phyloP scores from a whole-genome alignment of 306 rosid species.

The Pueraria montana region DNA sequence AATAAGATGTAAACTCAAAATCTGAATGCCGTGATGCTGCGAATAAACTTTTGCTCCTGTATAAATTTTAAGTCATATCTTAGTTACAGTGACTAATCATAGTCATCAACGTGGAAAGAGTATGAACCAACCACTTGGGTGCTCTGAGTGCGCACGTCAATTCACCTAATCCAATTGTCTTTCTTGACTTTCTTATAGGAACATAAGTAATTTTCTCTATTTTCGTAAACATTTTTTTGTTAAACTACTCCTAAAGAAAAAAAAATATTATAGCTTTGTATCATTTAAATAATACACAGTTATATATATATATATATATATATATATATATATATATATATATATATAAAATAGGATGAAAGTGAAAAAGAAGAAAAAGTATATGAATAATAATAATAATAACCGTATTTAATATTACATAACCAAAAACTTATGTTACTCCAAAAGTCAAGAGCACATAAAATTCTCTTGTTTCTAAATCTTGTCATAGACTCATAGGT shows the following conservation, averaged over 20 bases:
- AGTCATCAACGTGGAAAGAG: slow-evolving; percentile 20
- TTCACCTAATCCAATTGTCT: slow-evolving; percentile 55
- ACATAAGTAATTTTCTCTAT: neutral
- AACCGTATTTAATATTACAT: neutral
- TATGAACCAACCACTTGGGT: slow-evolving; percentile 10
- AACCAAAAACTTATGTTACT: neutral
- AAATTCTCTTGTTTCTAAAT: neutral
- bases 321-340: too few relatives aligned
- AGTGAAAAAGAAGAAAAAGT: too few relatives aligned
- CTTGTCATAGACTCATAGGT: slow-evolving; percentile 25
- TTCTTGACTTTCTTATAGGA: slow-evolving; percentile 45
- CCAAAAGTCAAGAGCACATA: neutral
- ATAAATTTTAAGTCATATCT: slow-evolving; percentile 41
- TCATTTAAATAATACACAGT: too few relatives aligned
- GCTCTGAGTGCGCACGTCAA: slow-evolving; percentile 38
- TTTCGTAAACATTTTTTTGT: too few relatives aligned
- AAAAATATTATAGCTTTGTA: too few relatives aligned
- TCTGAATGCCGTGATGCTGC: slow-evolving; percentile 38
- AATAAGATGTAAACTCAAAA: slow-evolving; percentile 42
- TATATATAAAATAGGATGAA: too few relatives aligned
- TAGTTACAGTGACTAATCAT: slow-evolving; percentile 26
- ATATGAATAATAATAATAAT: too few relatives aligned
- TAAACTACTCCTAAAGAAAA: neutral
- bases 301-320: too few relatives aligned
- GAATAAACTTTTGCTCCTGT: slow-evolving; percentile 10